Percentiles rank a stretch among this genome's conserved stretches.
phyloP scores from a whole-genome alignment of 148 eudicot genomes.

The Amaranthus palmeri region DNA sequence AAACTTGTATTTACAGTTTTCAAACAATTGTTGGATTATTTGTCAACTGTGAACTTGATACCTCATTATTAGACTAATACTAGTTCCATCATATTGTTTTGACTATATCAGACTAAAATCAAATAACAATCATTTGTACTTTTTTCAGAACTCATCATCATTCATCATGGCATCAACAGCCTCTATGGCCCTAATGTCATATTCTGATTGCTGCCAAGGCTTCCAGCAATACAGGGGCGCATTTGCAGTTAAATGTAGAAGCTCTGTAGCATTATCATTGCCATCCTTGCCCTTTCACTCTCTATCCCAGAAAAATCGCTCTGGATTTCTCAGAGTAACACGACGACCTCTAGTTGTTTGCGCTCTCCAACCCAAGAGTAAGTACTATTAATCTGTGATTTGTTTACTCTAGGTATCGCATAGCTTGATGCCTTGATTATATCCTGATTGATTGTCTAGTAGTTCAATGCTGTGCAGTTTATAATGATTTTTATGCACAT shows the following conservation, averaged over 20 bases:
- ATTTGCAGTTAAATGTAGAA: constrained; percentile 2
- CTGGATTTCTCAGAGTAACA: constrained; percentile 18
- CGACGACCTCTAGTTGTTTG: constrained; percentile 17
- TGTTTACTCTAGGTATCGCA: constrained; percentile 2
- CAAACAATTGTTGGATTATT: too few species aligned
- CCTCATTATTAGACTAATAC: not conserved
- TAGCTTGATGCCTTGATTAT: not conserved
- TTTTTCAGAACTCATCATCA: constrained; percentile 17
- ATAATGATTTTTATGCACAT: not conserved
- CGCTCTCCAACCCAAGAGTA: constrained; percentile 25
- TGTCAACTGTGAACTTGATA: not conserved
- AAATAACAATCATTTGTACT: not conserved
- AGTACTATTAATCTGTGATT: constrained; percentile 18
- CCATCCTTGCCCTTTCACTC: constrained; percentile 18
- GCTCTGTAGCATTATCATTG: constrained; percentile 6
- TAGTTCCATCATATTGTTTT: not conserved
- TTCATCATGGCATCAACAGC: constrained; percentile 26
- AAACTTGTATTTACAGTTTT: not conserved
- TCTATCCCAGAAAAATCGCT: constrained; percentile 13
- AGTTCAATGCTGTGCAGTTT: not conserved
- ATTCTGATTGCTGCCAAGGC: constrained; percentile 3
- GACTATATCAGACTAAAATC: not conserved
- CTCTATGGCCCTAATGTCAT: constrained; percentile 13
- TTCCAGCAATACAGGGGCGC: constrained; percentile 19
- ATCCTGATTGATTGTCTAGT: not conserved